Evolutionary conservation across 2,329 filamentous ascomycete genomes (phyloP).

Genomic region (Calycina marina): DNA sequence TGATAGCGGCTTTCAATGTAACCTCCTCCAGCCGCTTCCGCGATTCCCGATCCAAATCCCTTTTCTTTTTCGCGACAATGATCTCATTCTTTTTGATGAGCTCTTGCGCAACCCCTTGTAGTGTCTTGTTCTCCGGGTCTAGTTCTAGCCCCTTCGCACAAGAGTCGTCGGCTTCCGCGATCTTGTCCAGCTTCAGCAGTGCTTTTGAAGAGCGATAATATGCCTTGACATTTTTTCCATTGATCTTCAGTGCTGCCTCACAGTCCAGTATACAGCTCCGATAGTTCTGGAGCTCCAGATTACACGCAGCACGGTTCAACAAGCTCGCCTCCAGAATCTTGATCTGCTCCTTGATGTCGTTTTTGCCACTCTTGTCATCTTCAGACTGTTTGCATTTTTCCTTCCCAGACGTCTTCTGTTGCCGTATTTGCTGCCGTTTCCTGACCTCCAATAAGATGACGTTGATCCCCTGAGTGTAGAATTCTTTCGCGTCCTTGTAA

Average conservation of each 20-base stretch:
- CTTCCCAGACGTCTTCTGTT: conserved; percentile 30
- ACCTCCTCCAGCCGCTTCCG: conserved; percentile 39
- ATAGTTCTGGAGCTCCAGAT: conserved; percentile 80
- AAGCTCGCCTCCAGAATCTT: conserved; percentile 61
- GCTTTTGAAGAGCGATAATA: conserved; percentile 75
- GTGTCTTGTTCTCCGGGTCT: conserved; percentile 54
- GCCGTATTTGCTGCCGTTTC: conserved; percentile 31
- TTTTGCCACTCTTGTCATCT: conserved; percentile 26
- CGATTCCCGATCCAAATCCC: conserved; percentile 40
- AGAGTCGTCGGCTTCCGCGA: conserved; percentile 68
- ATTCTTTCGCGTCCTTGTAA: conserved; percentile 77
- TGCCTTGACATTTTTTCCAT: conserved; percentile 73
- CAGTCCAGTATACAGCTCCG: conserved; percentile 78
- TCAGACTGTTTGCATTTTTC: no score
- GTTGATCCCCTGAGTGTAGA: conserved; percentile 75
- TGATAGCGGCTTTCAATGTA: conserved; percentile 51
- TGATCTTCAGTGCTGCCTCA: conserved; percentile 61
- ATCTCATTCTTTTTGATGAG: conserved; percentile 43
- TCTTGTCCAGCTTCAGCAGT: conserved; percentile 62
- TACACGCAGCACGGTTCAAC: conserved; percentile 79
- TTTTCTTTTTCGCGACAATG: conserved; percentile 38
- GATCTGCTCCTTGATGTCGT: conserved; percentile 34
- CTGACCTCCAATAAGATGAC: conserved; percentile 52
- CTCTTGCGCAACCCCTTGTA: conserved; percentile 46
- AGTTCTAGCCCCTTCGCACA: conserved; percentile 58